These are phyloP conservation scores for Boletus rubescentipes DNA, from an alignment of 768 basidiomycete species.

Conservation along the genomic window DNA sequence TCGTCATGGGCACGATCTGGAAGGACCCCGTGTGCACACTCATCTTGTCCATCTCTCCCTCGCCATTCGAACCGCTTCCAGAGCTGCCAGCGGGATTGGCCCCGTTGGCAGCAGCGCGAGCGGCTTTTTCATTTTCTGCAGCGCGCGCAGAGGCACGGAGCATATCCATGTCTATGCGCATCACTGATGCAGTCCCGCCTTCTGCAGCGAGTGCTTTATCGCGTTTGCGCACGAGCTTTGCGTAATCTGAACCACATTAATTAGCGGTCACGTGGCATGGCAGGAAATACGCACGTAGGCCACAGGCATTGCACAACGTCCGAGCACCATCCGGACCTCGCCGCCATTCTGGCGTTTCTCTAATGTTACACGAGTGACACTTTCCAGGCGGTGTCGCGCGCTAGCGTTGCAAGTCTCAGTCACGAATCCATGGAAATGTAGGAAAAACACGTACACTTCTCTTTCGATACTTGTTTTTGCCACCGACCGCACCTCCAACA, in stretches of 20 bases:
- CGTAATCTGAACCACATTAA: conserved; percentile 57
- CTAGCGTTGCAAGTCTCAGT: conserved; percentile 43
- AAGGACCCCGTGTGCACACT: conserved; percentile 59
- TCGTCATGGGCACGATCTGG: conserved; percentile 39
- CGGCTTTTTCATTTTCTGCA: conserved; percentile 39
- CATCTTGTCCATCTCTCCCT: conserved; percentile 30
- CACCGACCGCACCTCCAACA: conserved; percentile 22
- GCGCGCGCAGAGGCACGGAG: conserved; percentile 71
- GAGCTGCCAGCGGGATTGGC: conserved; percentile 20
- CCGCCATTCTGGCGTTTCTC: conserved; percentile 88
- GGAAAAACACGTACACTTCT: conserved; percentile 62
- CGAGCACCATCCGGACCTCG: conserved; percentile 82
- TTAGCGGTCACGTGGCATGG: not conserved
- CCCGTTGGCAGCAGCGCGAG: conserved; percentile 31
- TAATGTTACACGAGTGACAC: conserved; percentile 84
- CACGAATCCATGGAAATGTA: not conserved
- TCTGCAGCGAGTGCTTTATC: conserved; percentile 61
- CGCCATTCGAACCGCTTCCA: conserved; percentile 3
- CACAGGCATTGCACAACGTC: conserved; percentile 84
- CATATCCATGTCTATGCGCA: conserved; percentile 71
- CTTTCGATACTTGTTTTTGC: conserved; percentile 81
- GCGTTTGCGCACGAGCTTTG: conserved; percentile 77
- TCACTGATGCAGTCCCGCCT: conserved; percentile 42
- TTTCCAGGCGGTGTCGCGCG: conserved; percentile 84
- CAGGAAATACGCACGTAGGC: conserved; percentile 53